Evolutionary conservation across 139 green algal genomes (phyloP), one percentile per base, ranked within the genome.

Genomic region (Chlamydomonas incerta): DNA sequence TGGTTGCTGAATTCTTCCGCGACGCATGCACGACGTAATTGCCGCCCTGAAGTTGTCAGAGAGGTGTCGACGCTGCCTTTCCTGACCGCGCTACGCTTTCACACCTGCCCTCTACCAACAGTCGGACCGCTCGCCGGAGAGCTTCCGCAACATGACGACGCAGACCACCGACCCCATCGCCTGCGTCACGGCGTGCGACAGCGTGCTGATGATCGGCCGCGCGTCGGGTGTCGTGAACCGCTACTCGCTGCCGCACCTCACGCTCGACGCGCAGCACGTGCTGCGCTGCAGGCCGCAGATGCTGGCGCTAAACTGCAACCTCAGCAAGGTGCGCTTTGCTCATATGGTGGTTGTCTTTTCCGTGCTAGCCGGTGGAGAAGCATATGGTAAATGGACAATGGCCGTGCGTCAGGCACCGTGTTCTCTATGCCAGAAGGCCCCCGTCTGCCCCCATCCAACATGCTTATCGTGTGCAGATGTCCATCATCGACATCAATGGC

Each of bases 281-380:
- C 91, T 96, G 82, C 69, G 87, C 57, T 93, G 90, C 87, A 71
- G 87, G 34, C 92, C 92, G 50, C 73, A 90, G 62, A 90, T 90
- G 88, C 81, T 97, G 76, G 75, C 84, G 21, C 87, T 97, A 47
- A 98, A 98, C 87, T 96, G 92, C 90, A 90, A 96, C 85, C 83
- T 88, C 63, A 94, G 86, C 46, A 90, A 89, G 41, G 41, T 50
- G 5, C 5, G 41, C n/a, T n/a, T n/a, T n/a, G n/a, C n/a, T n/a
- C n/a, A n/a, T n/a, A n/a, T n/a, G n/a, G n/a, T n/a, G n/a, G n/a
- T n/a, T n/a, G n/a, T n/a, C n/a, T n/a, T n/a, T n/a, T n/a, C n/a
- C n/a, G n/a, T n/a, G n/a, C n/a, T n/a, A n/a, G n/a, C n/a, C n/a
- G n/a, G n/a, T n/a, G n/a, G n/a, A n/a, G n/a, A n/a, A n/a, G n/a